Evolutionary conservation across 202 grass and related monocot species (phyloP).

Genomic region (Cymbopogon flexuosus): DNA sequence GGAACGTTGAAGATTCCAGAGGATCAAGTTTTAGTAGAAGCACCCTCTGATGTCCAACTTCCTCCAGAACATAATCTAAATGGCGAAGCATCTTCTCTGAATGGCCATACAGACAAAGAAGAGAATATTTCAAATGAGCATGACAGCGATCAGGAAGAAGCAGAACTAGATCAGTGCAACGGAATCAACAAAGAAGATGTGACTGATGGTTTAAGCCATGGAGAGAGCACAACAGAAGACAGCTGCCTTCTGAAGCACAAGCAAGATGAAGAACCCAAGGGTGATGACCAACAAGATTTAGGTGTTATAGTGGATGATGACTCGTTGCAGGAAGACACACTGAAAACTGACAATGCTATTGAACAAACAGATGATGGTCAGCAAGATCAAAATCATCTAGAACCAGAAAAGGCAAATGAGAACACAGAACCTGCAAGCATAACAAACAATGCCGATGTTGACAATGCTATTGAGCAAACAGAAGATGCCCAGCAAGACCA

Average conservation of each 20-base stretch:
- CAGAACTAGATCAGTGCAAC: conserved; percentile 18
- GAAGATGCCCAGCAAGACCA: conserved; percentile 9
- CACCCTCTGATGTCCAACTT: conserved; percentile 34
- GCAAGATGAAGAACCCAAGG: conserved; percentile 23
- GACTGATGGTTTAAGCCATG: conserved; percentile 16
- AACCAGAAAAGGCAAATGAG: conserved; percentile 21
- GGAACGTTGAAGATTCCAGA: conserved; percentile 39
- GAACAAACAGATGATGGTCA: conserved; percentile 19
- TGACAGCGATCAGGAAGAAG: conserved; percentile 16
- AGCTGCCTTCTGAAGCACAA: conserved; percentile 22
- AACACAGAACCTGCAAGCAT: conserved; percentile 19
- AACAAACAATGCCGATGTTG: background rate
- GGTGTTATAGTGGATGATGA: conserved; percentile 9
- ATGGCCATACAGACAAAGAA: conserved; percentile 27
- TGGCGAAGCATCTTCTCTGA: conserved; percentile 26
- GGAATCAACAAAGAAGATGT: conserved; percentile 22
- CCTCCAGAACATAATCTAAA: conserved; percentile 37
- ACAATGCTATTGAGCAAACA: conserved; percentile 24
- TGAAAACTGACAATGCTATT: conserved; percentile 25
- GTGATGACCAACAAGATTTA: conserved; percentile 15
- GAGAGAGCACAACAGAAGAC: conserved; percentile 36
- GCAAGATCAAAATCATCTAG: conserved; percentile 23
- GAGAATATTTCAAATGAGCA: conserved; percentile 12
- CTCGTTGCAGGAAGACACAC: background rate
- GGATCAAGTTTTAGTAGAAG: conserved; percentile 38